These are phyloP conservation scores for Perilla frutescens DNA, from an alignment of 257 asterid genomes.

Conservation along the genomic window DNA sequence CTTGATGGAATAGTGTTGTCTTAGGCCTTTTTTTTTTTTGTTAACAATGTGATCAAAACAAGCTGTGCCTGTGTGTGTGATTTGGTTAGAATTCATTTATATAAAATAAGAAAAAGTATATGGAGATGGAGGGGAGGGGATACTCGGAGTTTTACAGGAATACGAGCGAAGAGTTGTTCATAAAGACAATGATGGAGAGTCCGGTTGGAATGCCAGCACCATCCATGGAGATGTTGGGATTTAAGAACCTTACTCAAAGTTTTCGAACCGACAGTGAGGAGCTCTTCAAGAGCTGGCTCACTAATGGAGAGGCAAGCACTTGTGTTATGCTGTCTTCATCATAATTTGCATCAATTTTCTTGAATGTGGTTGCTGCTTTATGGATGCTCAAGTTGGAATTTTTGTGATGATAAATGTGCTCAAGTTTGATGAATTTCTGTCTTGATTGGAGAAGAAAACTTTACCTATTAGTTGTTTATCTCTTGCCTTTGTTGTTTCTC, in stretches of 20 bases:
- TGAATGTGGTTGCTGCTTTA: neutral
- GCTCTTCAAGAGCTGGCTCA: slow-evolving; percentile 88
- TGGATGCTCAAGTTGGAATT: slow-evolving; percentile 1
- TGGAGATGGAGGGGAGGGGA: slow-evolving; percentile 76
- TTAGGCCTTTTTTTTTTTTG: neutral
- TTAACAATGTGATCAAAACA: neutral
- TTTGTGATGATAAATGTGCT: neutral
- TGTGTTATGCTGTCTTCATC: neutral
- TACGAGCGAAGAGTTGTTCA: slow-evolving; percentile 82
- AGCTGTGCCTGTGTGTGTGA: neutral
- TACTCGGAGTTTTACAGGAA: slow-evolving; percentile 67
- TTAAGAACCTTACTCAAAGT: slow-evolving; percentile 64
- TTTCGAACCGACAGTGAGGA: slow-evolving; percentile 79
- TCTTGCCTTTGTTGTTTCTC: neutral
- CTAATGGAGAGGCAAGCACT: slow-evolving; percentile 76
- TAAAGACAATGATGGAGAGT: slow-evolving; percentile 80
- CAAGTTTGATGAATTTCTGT: neutral
- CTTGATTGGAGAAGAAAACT: neutral
- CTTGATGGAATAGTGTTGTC: neutral
- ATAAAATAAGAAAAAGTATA: neutral
- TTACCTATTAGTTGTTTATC: neutral
- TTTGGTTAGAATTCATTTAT: no score
- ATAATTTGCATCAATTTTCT: neutral
- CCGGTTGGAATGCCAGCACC: slow-evolving; percentile 75
- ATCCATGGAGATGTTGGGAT: slow-evolving; percentile 88